A percentile compares a stretch with the other conserved stretches of the same genome.
Evolutionary conservation across 2,329 filamentous ascomycete genomes (phyloP).

Genomic region (Xylaria sp.): DNA sequence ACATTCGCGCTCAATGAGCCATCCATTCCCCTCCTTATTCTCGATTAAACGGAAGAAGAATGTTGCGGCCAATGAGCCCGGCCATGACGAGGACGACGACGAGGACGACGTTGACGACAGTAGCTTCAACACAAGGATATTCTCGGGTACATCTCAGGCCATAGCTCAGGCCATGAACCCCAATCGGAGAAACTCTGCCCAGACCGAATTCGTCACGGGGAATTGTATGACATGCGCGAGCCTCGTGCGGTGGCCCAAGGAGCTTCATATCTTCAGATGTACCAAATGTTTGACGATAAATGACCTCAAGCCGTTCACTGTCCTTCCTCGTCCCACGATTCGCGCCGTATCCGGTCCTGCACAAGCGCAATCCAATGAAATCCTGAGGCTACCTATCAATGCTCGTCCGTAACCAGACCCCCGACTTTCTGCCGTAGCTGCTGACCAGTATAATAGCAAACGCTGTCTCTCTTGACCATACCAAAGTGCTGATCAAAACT

Average conservation of each 20-base stretch:
- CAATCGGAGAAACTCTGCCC: constrained; percentile 27
- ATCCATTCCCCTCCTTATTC: constrained; percentile 72
- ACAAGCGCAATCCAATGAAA: constrained; percentile 14
- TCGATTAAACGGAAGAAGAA: constrained; percentile 53
- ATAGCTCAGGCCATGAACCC: constrained; percentile 31
- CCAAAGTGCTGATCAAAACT: constrained; percentile 44
- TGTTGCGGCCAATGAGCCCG: constrained; percentile 31
- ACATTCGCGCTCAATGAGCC: constrained; percentile 68
- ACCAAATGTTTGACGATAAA: constrained; percentile 82
- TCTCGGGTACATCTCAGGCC: constrained; percentile 30
- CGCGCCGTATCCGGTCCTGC: constrained; percentile 15
- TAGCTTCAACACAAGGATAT: constrained; percentile 30
- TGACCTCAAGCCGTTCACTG: constrained; percentile 54
- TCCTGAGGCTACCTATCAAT: constrained; percentile 17
- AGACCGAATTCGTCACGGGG: constrained; percentile 57
- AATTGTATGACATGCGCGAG: constrained; percentile 84
- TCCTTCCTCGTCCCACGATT: constrained; percentile 24
- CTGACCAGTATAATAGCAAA: constrained; percentile 22
- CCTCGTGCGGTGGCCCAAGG: constrained; percentile 71
- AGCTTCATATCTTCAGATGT: constrained; percentile 71
- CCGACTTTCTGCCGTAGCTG: background rate
- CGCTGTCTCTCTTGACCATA: constrained; percentile 54
- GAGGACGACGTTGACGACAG: constrained; percentile 38
- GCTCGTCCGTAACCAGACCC: constrained; percentile 22
- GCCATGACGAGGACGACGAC: constrained; percentile 35